Conservation (phyloP, 202 grass and related monocot genomes). For the Sporobolus alterniflorus region DNA sequence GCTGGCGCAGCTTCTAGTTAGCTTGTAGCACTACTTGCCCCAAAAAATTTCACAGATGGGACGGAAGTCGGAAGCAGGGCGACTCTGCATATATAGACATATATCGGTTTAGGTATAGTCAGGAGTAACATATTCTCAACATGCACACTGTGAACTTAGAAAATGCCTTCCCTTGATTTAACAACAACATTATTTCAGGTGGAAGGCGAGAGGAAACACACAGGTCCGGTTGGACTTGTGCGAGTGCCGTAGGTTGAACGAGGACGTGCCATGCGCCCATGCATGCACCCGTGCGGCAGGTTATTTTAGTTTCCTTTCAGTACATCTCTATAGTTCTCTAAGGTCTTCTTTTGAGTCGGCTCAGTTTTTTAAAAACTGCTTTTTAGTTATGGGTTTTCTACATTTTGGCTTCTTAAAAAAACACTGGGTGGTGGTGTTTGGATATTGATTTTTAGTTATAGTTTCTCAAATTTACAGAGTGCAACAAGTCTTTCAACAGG, state of each 20-base stretch:
- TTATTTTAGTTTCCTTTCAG: not conserved
- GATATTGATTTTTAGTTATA: too few relatives aligned
- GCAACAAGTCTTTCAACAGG: too few relatives aligned
- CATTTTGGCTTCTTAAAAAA: too few relatives aligned
- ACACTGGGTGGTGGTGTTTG: too few relatives aligned
- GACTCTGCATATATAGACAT: too few relatives aligned
- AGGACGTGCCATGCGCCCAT: not conserved
- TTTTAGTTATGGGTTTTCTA: too few relatives aligned
- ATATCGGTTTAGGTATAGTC: not conserved
- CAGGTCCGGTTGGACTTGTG: not conserved
- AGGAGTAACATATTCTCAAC: not conserved
- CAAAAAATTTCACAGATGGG: not conserved
- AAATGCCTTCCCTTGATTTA: not conserved
- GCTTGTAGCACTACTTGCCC: not conserved
- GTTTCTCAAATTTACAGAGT: too few relatives aligned
- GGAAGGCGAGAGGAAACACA: slow-evolving; percentile 12
- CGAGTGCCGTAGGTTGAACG: slow-evolving; percentile 13
- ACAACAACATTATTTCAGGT: not conserved
- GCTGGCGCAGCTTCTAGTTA: not conserved
- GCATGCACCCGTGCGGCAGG: not conserved
- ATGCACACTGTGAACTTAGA: not conserved
- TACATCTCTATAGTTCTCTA: not conserved
- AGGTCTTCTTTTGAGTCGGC: too few relatives aligned
- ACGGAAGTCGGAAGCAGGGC: too few relatives aligned
- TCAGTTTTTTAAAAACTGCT: too few relatives aligned